Evolutionary conservation across 2,329 filamentous ascomycete species (phyloP).

Genomic region (Metarhizium robertsii): DNA sequence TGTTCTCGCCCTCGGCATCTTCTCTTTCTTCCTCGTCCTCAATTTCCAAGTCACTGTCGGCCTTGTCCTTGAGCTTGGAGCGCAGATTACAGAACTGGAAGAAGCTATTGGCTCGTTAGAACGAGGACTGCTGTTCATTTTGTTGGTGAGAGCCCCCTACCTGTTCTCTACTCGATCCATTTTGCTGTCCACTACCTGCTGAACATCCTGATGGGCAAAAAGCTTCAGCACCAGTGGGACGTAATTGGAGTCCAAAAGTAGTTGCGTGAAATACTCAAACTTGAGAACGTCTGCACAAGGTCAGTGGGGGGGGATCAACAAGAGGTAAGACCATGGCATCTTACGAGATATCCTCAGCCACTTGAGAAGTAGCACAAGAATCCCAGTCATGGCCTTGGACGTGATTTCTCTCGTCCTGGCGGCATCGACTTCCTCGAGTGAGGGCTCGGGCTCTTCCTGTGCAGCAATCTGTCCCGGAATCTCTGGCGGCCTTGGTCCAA

Average conservation of each 20-base stretch:
- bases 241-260: constrained; percentile 91
- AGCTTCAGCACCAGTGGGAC: constrained; percentile 86
- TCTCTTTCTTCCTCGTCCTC: constrained; percentile 14
- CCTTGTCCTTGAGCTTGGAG: constrained; percentile 38
- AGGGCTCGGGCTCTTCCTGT: constrained; percentile 35
- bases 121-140: background rate
- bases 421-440: constrained; percentile 71
- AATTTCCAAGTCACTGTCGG: constrained; percentile 17
- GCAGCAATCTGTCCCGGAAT: constrained; percentile 21
- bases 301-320: constrained; percentile 7
- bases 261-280: constrained; percentile 90
- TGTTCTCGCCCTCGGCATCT: constrained; percentile 6
- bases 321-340: constrained; percentile 20
- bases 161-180: constrained; percentile 75
- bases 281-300: constrained; percentile 67
- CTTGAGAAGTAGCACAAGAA: constrained; percentile 79
- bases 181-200: constrained; percentile 77
- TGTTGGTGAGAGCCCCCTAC: constrained; percentile 32
- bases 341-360: constrained; percentile 94
- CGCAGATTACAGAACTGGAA: constrained; percentile 79
- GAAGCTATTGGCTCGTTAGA: constrained; percentile 47
- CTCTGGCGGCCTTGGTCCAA: constrained; percentile 20
- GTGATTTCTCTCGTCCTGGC: constrained; percentile 78
- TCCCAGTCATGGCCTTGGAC: constrained; percentile 84
- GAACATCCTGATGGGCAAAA: constrained; percentile 88